A percentile compares a stretch with the other conserved stretches of the same genome.
These are phyloP conservation scores for Flueggea neowawraea DNA, from an alignment of 441 rosid genomes.

Conservation along the genomic window DNA sequence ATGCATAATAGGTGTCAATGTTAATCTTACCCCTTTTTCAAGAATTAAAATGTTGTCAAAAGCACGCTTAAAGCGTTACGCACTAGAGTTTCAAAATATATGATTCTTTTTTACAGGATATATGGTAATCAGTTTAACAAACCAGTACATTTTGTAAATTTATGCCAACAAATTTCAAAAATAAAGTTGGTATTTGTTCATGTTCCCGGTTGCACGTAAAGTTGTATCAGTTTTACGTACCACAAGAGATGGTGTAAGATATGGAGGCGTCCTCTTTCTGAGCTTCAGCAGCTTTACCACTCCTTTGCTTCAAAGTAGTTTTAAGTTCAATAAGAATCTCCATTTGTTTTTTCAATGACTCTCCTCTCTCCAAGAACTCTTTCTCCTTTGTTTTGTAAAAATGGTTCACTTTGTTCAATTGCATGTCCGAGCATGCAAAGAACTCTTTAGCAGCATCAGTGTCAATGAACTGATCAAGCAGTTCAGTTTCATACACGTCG, in stretches of 20 bases:
- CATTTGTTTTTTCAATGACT: conserved; percentile 76
- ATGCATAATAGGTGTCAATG: too few species aligned
- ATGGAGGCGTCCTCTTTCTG: conserved; percentile 70
- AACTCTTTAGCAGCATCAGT: conserved; percentile 74
- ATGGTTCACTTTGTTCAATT: conserved; percentile 92
- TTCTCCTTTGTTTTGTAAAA: conserved; percentile 79
- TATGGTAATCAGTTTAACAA: too few species aligned
- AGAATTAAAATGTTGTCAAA: too few species aligned
- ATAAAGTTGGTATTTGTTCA: too few species aligned
- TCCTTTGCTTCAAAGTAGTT: conserved; percentile 46
- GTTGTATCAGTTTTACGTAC: conserved; percentile 25
- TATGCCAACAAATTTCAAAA: too few species aligned
- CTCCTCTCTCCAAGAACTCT: conserved; percentile 94
- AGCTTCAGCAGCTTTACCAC: conserved; percentile 45
- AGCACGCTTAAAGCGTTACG: too few species aligned
- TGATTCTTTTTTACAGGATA: too few species aligned
- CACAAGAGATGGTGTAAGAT: conserved; percentile 71
- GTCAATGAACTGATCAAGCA: conserved; percentile 77
- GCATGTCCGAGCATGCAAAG: conserved; percentile 72
- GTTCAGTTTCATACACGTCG: conserved; percentile 83
- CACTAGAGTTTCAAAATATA: too few species aligned
- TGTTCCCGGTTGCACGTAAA: too few species aligned
- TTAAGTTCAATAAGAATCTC: conserved; percentile 77
- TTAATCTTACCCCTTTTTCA: too few species aligned
- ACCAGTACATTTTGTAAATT: too few species aligned